Evolutionary conservation across 2,329 filamentous ascomycete species (phyloP), one percentile per base, ranked within the genome.

Genomic region (Alternaria atra): DNA sequence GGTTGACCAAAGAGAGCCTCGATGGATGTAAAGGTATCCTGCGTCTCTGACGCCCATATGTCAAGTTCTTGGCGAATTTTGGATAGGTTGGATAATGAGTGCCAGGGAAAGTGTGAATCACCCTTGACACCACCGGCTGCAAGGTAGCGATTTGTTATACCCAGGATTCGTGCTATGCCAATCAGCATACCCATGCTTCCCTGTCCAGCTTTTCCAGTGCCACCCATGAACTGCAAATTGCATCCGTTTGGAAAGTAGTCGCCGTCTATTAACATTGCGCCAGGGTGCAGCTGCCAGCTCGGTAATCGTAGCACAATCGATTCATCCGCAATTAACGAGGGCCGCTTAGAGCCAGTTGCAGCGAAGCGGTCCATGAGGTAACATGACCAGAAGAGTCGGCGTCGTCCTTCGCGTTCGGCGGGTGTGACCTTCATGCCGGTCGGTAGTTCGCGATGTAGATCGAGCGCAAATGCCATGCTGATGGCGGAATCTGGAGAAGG

Each of bases 31-130:
- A 95, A 95, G 8, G 91, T 86, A 62, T 93, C 90, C 64, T 92
- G 89, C 1, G 91, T 93, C 10, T 91, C 91, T 0, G 91, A 89
- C 1, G 91, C 91, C 93, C 93, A 97, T 32, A 91, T 86, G 73
- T 96, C 92, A 25, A 97, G 83, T 71, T 95, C 91, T 65, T 94
- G 91, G 30, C 92, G 87, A 65, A 97, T 95, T 73, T 93, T 93
- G 53, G 92, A 95, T 2, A 96, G 83, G 62, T 91, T 94, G 6
- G 93, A 96, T 20, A 94, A 84, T 2, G 91, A 89, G 74, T 96
- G 92, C 93, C 93, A 97, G 9, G 93, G 93, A 66, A 96, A 96
- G 76, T 96, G 92, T 0, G 92, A 93, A 73, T 96, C 92, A 30
- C 92, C 92, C 79, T 94, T 95, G 57, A 95, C 91, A 34, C 93